These are phyloP conservation scores for Spergularia azorica DNA, from an alignment of 179 eudicot species.

Conservation along the genomic window DNA sequence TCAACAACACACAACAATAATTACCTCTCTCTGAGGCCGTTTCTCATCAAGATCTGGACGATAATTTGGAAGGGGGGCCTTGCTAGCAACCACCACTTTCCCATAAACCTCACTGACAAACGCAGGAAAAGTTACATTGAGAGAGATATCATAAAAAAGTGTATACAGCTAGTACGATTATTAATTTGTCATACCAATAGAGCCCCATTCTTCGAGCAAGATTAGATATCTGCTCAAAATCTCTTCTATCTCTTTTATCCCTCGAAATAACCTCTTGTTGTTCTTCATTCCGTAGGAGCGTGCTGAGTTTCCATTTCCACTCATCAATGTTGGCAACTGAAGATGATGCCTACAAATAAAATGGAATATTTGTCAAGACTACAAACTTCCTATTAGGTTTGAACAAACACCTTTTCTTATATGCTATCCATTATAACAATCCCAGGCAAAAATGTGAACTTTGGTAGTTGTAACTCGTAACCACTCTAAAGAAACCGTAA, in stretches of 20 bases:
- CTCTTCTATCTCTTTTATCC: conserved; percentile 92
- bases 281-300: conserved; percentile 70
- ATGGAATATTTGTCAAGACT: not conserved
- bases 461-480: not conserved
- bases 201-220: conserved; percentile 95
- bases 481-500: not conserved
- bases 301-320: conserved; percentile 98
- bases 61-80: conserved; percentile 96
- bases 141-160: not conserved
- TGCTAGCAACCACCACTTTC: conserved; percentile 94
- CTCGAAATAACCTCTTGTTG: conserved; percentile 87
- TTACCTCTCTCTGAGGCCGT: conserved; percentile 99
- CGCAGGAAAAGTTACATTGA: conserved; percentile 15
- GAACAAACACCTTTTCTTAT: not conserved
- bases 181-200: conserved; percentile 56
- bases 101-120: conserved; percentile 73
- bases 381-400: not conserved
- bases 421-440: not conserved
- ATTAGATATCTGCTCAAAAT: conserved; percentile 87
- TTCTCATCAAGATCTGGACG: conserved; percentile 99
- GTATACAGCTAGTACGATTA: conserved; percentile 1
- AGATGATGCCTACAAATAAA: conserved; percentile 70
- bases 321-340: conserved; percentile 96
- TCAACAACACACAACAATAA: not conserved
- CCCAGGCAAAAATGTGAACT: not conserved